Conservation (phyloP, 1,139 yeast genomes). For the Saccharomyces pastorianus region DNA sequence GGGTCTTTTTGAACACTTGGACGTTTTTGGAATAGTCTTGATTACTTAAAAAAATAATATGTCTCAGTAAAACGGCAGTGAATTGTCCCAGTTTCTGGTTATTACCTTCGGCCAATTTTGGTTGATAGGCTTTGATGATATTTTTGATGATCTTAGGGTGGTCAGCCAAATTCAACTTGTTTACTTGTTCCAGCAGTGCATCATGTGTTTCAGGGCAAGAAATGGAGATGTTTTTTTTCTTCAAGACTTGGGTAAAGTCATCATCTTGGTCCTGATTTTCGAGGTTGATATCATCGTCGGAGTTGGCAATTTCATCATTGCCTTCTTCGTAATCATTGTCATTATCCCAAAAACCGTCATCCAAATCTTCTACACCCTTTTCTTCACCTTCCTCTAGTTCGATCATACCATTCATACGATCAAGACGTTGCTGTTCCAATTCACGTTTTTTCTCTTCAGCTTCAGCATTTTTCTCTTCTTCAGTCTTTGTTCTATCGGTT, state of each 20-base stretch:
- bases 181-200: conserved; percentile 40
- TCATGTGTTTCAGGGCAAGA: conserved; percentile 54
- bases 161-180: conserved; percentile 36
- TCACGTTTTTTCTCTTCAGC: conserved; percentile 57
- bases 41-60: conserved; percentile 47
- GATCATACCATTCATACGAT: conserved; percentile 74
- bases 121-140: conserved; percentile 58
- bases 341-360: conserved; percentile 41
- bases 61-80: conserved; percentile 56
- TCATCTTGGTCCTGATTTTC: conserved; percentile 10
- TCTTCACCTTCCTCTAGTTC: conserved; percentile 41
- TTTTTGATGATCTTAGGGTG: conserved; percentile 45
- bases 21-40: conserved; percentile 26
- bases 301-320: conserved; percentile 24
- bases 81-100: conserved; percentile 65
- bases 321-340: conserved; percentile 43
- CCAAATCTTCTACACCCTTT: conserved; percentile 65
- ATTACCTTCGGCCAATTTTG: conserved; percentile 73
- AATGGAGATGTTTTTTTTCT: conserved; percentile 11
- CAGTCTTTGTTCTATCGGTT: conserved; percentile 85
- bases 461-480: conserved; percentile 70
- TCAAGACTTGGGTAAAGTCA: neutral
- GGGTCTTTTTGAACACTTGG: conserved; percentile 27
- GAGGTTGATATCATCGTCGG: conserved; percentile 29
- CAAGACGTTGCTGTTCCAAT: conserved; percentile 66